Percentiles rank a stretch among this genome's conserved stretches.
phyloP scores from a whole-genome alignment of 139 green algal species.

The Chlorella sorokiniana region DNA sequence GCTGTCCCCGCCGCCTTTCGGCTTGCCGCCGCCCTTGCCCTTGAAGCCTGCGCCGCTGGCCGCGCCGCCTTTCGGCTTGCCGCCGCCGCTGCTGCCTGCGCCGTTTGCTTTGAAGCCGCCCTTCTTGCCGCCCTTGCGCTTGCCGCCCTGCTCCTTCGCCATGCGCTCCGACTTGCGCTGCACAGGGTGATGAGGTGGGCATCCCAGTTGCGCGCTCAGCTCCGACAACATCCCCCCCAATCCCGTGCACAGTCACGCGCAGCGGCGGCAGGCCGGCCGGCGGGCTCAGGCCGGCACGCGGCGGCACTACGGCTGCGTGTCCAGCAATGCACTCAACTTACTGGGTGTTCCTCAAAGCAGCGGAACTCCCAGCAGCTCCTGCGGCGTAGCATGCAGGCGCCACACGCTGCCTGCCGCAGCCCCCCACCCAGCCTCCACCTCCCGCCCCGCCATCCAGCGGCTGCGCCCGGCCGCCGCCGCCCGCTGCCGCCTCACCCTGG shows the following conservation, averaged over 20 bases:
- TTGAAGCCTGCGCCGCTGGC: not conserved
- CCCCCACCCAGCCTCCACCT: not conserved
- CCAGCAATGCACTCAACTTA: too few relatives aligned
- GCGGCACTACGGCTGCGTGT: too few relatives aligned
- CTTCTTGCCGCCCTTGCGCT: not conserved
- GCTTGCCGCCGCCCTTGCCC: not conserved
- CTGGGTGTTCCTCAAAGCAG: too few relatives aligned
- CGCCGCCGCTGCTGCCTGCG: not conserved
- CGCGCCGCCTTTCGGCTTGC: not conserved
- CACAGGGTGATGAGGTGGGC: not conserved
- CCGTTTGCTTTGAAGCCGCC: conserved; percentile 1
- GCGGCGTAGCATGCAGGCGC: too few relatives aligned
- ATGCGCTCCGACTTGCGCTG: conserved; percentile 24
- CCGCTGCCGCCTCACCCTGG: not conserved
- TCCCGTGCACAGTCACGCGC: too few relatives aligned
- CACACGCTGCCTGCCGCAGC: too few relatives aligned
- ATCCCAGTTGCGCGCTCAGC: not conserved
- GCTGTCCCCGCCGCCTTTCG: not conserved
- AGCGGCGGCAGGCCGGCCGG: too few relatives aligned
- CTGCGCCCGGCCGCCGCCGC: not conserved
- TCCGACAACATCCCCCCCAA: too few relatives aligned
- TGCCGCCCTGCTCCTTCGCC: not conserved
- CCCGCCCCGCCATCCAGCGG: not conserved
- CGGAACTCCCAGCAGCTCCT: too few relatives aligned
- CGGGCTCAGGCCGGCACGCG: too few relatives aligned